phyloP scores from a whole-genome alignment of 139 green algal genomes.

The Chloropicon primus region DNA sequence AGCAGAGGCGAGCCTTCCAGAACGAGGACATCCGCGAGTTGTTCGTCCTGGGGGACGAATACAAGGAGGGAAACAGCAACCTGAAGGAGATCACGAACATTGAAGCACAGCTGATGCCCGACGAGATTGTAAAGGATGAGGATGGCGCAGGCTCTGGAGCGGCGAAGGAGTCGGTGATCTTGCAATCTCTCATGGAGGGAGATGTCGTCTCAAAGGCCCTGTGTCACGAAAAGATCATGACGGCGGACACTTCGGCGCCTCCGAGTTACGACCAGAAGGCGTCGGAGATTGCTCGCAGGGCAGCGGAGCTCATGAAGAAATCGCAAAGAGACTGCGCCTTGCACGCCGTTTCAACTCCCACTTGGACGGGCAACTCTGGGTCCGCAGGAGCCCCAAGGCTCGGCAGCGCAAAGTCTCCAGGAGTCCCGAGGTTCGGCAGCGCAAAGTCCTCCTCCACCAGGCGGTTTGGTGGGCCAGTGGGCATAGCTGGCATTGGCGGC shows the following conservation, averaged over 20 bases:
- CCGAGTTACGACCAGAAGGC: background rate
- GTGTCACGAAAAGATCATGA: background rate
- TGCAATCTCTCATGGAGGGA: background rate
- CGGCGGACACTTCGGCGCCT: background rate
- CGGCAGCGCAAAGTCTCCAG: background rate
- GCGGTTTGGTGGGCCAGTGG: background rate
- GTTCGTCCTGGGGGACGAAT: slow-evolving; percentile 75
- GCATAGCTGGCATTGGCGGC: background rate
- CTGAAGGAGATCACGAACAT: background rate
- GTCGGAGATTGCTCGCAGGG: background rate
- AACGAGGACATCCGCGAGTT: slow-evolving; percentile 75
- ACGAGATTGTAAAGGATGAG: background rate
- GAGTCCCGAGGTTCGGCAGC: background rate
- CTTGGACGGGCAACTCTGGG: background rate
- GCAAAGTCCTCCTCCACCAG: too few relatives aligned
- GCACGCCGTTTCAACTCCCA: background rate
- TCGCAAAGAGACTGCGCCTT: background rate
- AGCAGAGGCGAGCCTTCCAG: slow-evolving; percentile 86
- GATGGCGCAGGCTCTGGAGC: too few relatives aligned
- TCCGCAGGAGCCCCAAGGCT: background rate
- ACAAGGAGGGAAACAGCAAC: slow-evolving; percentile 11
- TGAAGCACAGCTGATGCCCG: background rate
- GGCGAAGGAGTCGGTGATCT: background rate
- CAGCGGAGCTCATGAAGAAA: background rate
- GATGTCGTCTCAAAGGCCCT: background rate